phyloP scores from a whole-genome alignment of 2,329 filamentous ascomycete species.

The Bipolaris oryzae region DNA sequence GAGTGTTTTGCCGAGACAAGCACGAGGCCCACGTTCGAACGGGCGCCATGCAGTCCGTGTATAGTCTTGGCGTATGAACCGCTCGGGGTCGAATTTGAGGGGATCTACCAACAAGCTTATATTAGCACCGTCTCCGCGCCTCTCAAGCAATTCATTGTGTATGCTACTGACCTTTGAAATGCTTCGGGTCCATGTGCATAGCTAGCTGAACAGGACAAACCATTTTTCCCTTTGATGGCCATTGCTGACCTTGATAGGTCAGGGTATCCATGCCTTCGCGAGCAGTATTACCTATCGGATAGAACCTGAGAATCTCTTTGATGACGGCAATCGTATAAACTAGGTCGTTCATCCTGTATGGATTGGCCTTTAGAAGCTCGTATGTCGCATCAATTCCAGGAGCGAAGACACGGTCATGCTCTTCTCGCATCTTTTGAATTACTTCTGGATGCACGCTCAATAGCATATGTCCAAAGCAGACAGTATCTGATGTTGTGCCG shows the following conservation, averaged over 20 bases:
- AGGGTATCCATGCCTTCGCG: slow-evolving; percentile 50
- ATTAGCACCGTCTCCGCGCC: background rate
- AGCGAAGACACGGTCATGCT: slow-evolving; percentile 61
- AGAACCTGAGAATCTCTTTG: slow-evolving; percentile 61
- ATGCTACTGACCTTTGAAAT: slow-evolving; percentile 30
- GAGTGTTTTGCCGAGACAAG: slow-evolving; percentile 64
- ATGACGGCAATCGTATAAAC: slow-evolving; percentile 60
- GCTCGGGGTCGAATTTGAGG: slow-evolving; percentile 41
- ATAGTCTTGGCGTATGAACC: slow-evolving; percentile 49
- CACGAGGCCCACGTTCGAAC: slow-evolving; percentile 62
- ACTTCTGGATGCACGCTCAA: slow-evolving; percentile 37
- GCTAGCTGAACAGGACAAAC: slow-evolving; percentile 51
- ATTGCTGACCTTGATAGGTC: slow-evolving; percentile 49
- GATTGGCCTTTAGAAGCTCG: slow-evolving; percentile 50
- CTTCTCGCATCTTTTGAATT: slow-evolving; percentile 47
- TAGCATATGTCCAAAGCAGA: slow-evolving; percentile 41
- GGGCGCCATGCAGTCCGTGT: slow-evolving; percentile 59
- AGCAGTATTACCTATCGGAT: slow-evolving; percentile 56
- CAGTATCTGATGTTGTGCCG: slow-evolving; percentile 49
- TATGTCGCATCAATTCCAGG: slow-evolving; percentile 47
- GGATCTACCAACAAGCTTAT: slow-evolving; percentile 5
- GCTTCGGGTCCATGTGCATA: slow-evolving; percentile 40
- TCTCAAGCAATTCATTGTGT: background rate
- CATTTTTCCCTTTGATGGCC: slow-evolving; percentile 53
- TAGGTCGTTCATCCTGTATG: slow-evolving; percentile 57